These are phyloP conservation scores for Sistotremastrum niveocremeum DNA, from an alignment of 768 basidiomycete genomes.

Conservation along the genomic window DNA sequence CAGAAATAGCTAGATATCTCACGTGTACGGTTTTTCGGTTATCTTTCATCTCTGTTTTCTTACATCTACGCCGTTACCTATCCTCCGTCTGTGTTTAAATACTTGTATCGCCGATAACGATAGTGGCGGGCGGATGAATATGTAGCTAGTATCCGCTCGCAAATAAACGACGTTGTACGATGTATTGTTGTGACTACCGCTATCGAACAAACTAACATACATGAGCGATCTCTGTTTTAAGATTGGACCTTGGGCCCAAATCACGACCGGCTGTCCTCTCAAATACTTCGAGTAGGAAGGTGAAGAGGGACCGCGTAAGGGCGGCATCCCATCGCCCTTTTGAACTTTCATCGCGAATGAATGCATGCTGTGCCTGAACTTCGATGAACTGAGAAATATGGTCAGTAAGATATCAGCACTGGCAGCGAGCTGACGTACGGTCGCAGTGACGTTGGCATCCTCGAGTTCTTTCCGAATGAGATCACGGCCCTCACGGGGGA, in stretches of 20 bases:
- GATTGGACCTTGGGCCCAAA: conserved; percentile 50
- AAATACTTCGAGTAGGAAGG: conserved; percentile 88
- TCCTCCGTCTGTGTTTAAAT: conserved; percentile 1
- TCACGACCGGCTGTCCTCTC: conserved; percentile 79
- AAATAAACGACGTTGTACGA: too few species aligned
- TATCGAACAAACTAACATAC: conserved; percentile 40
- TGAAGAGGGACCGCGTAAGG: conserved; percentile 64
- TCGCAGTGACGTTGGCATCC: conserved; percentile 56
- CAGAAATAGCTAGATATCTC: too few species aligned
- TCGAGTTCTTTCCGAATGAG: conserved; percentile 74
- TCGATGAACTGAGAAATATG: conserved; percentile 58
- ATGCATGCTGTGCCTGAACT: conserved; percentile 95
- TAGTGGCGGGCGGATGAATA: conserved; percentile 3
- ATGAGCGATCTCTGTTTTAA: conserved; percentile 48
- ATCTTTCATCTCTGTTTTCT: conserved; percentile 1
- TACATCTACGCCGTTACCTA: conserved; percentile 1
- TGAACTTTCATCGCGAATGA: conserved; percentile 82
- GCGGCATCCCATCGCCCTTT: conserved; percentile 97
- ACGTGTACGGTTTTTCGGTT: too few species aligned
- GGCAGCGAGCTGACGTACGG: conserved; percentile 35
- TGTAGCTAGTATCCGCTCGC: too few species aligned
- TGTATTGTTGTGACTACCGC: too few species aligned
- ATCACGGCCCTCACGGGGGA: conserved; percentile 76
- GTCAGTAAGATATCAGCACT: not conserved
- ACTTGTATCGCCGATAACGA: conserved; percentile 4